Base-by-base conservation (phyloP, 495 filamentous ascomycete genomes). In the Neurospora sp. region DNA sequence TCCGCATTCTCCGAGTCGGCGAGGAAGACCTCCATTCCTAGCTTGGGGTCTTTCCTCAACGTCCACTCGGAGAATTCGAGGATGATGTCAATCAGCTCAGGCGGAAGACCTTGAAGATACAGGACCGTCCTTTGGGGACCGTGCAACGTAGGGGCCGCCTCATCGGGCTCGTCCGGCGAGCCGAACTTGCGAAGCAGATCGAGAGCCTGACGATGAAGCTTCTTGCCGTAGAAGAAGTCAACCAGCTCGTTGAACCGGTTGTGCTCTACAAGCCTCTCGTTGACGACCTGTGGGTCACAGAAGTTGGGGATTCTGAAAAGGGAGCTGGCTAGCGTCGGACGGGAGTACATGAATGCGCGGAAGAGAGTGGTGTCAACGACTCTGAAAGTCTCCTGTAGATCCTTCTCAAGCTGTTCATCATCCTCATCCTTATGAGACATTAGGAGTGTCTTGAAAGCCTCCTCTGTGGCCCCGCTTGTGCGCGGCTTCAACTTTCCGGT, bases 291-390 rank as follows among this genome's bases (percentile, higher is more conserved):
- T 0, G 96, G 95, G 75, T 98, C 95, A 76, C 96, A 98, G 80
- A 97, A 98, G 79, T 99, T 99, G 79, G 93, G 90, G 69, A 98
- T 93, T 16, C 96, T 93, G 82, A 99, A 97, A 1, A 99, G 88
- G 3, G 94, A 92, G 1, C 92, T 93, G 39, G 93, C 94, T 1
- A 98, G 85, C 2, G 91, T 88, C 6, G 96, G 96, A 12, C 89
- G 90, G 6, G 90, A 92, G 74, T 93, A 93, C 92, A 98, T 98
- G 78, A 96, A 94, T 3, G 93, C 90, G 35, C 95, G 88, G 83
- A 99, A 99, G 1, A 98, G 86, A 3, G 94, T 94, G 1, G 96
- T 98, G 78, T 99, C 96, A 22, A 99, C 91, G 3, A 97, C 81
- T 47, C 86, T 90, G 35, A 94, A 97, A 3, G 91, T 92, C 53